Conservation (phyloP, 768 basidiomycete genomes). For the Suillus bovinus region DNA sequence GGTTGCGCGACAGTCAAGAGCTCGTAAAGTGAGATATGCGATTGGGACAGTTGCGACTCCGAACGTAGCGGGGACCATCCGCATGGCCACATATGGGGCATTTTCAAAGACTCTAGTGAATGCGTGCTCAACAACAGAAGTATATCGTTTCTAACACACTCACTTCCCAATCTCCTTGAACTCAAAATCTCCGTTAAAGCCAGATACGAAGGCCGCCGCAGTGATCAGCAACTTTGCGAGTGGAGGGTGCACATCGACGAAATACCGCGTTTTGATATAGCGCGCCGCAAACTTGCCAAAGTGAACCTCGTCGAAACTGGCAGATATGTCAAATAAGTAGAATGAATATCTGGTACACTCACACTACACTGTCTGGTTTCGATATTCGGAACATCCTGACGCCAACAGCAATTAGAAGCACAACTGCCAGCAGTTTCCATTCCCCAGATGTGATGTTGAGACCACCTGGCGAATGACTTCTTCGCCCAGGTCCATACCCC, state of each 20-base stretch:
- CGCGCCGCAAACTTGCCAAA: conserved; percentile 96
- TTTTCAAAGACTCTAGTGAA: conserved; percentile 68
- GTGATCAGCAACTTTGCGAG: conserved; percentile 96
- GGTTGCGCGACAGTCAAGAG: conserved; percentile 87
- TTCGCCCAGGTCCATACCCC: conserved; percentile 55
- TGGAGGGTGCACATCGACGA: conserved; percentile 96
- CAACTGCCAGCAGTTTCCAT: conserved; percentile 67
- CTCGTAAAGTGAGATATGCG: conserved; percentile 91
- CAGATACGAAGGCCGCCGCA: conserved; percentile 80
- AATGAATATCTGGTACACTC: conserved; percentile 35
- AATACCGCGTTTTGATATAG: conserved; percentile 91
- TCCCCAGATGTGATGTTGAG: conserved; percentile 69
- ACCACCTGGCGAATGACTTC: conserved; percentile 55
- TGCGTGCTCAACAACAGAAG: conserved; percentile 4
- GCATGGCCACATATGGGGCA: conserved; percentile 97
- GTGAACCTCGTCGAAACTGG: conserved; percentile 96
- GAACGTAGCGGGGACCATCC: conserved; percentile 87
- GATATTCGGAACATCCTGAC: conserved; percentile 88
- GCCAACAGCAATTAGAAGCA: conserved; percentile 69
- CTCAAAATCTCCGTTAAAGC: conserved; percentile 92
- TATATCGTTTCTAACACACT: conserved; percentile 27
- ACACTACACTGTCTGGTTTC: conserved; percentile 92
- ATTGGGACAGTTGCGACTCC: conserved; percentile 90
- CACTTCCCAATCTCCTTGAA: conserved; percentile 98
- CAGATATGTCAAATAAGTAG: not conserved